Evolutionary conservation across 1,139 yeast genomes (phyloP), one percentile per base, ranked within the genome.

Genomic region (Lodderomyces metapsilosis): DNA sequence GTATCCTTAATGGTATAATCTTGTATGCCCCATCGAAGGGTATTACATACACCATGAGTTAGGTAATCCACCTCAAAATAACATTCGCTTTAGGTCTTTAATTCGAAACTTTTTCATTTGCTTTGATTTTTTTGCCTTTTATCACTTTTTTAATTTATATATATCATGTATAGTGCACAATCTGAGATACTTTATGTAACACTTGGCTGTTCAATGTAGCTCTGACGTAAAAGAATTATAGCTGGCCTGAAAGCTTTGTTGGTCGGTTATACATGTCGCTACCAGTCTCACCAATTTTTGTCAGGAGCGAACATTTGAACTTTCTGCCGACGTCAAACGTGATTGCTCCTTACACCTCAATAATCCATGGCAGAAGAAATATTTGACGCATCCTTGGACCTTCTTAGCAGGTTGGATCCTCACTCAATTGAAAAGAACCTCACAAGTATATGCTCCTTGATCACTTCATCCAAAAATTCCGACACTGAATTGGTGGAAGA

Each of bases 361-460:
- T 8, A 10, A 28, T 7, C 18, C 20, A 42, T 42, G 44, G 21
- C 42, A 11, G 42, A 38, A 3, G 87, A 84, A 51, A 77, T 83
- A 46, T 82, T 80, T 57, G 97, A 91, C 62, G 91, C 96, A 17
- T 86, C 97, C 5, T 73, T 92, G 45, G 96, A 89, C 58, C 75
- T 92, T 36, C 75, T 92, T 43, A 82, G 97, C 52, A 81, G 98
- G 48, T 71, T 92, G 49, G 85, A 89, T 58, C 98, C 98, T 15
- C 76, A 80, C 45, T 66, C 80, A 49, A 78, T 88, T 41, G 52
- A 80, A 11, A 55, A 65, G 34, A 87, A 92, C 61, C 69, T 92
- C 49, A 73, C 74, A 39, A 74, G 80, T 46, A 64, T 92, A 41
- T 88, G 96, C 59, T 74, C 86, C 43, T 64, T 88, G 36, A 81